phyloP scores from a whole-genome alignment of 2,329 filamentous ascomycete species.

The Claviceps lovelessii region DNA sequence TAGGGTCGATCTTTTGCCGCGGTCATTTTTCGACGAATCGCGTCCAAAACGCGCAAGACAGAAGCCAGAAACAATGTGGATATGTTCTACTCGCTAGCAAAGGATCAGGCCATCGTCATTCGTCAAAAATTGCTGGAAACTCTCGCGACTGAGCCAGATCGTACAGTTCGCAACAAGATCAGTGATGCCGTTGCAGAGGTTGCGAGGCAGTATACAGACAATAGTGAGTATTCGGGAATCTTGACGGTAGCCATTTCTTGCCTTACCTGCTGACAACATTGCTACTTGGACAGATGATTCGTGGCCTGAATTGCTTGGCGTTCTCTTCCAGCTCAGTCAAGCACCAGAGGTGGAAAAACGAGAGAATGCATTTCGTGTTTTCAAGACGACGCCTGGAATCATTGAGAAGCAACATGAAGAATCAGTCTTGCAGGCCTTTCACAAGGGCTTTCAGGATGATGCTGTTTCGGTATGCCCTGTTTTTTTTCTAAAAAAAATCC shows the following conservation, averaged over 20 bases:
- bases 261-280: not conserved
- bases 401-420: conserved; percentile 94
- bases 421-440: conserved; percentile 76
- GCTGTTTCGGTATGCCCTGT: conserved; percentile 51
- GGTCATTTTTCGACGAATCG: conserved; percentile 86
- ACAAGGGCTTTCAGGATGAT: conserved; percentile 81
- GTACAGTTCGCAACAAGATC: conserved; percentile 79
- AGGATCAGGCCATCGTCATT: conserved; percentile 62
- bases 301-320: conserved; percentile 80
- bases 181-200: conserved; percentile 95
- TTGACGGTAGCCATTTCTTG: too few species aligned
- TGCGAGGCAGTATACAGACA: conserved; percentile 86
- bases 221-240: conserved; percentile 42
- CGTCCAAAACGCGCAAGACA: conserved; percentile 74
- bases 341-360: conserved; percentile 69
- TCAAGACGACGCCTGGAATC: conserved; percentile 84
- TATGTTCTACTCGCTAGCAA: conserved; percentile 66
- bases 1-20: conserved; percentile 77
- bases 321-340: conserved; percentile 82
- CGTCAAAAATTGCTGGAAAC: conserved; percentile 70
- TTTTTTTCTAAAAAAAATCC: not conserved
- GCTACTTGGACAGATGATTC: conserved; percentile 46
- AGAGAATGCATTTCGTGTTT: conserved; percentile 88
- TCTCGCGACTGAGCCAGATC: conserved; percentile 57
- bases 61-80: conserved; percentile 59